Evolutionary conservation across 2,329 filamentous ascomycete genomes (phyloP).

Genomic region (Beauveria medogensis): DNA sequence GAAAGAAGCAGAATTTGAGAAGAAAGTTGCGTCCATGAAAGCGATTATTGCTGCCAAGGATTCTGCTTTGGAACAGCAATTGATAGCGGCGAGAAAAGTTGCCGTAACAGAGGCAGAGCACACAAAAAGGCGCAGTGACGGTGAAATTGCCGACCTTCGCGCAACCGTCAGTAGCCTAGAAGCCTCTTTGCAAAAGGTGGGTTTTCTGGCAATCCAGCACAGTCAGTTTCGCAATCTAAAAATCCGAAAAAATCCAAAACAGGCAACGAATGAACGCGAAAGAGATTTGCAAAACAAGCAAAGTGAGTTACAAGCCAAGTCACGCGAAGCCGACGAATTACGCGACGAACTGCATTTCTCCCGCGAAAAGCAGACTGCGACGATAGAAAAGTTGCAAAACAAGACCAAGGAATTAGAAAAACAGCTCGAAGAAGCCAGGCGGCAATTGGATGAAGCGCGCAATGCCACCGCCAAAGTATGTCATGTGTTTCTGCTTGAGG

Average conservation of each 20-base stretch:
- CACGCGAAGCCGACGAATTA: constrained; percentile 18
- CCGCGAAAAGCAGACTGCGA: constrained; percentile 28
- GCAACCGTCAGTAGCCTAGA: constrained; percentile 54
- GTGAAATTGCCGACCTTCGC: constrained; percentile 55
- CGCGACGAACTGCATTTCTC: constrained; percentile 29
- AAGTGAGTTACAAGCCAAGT: constrained; percentile 46
- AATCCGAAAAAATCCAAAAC: neutral
- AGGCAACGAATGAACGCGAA: constrained; percentile 46
- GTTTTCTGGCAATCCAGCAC: neutral
- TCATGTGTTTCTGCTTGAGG: neutral
- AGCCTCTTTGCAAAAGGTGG: constrained; percentile 52
- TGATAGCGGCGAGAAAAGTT: constrained; percentile 39
- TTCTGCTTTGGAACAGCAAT: constrained; percentile 30
- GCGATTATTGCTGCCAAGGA: constrained; percentile 6
- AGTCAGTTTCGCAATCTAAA: neutral
- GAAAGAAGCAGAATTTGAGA: constrained; percentile 28
- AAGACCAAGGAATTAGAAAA: constrained; percentile 20
- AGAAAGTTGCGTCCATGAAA: constrained; percentile 11
- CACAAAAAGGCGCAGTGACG: constrained; percentile 42
- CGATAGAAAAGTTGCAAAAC: constrained; percentile 14
- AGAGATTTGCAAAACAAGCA: constrained; percentile 26
- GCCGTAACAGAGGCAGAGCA: constrained; percentile 43
- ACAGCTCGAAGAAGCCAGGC: constrained; percentile 18
- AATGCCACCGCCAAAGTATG: constrained; percentile 21
- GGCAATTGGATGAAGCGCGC: constrained; percentile 14